Conservation (phyloP, 257 asterid species). For the Solanum corneliomulleri region DNA sequence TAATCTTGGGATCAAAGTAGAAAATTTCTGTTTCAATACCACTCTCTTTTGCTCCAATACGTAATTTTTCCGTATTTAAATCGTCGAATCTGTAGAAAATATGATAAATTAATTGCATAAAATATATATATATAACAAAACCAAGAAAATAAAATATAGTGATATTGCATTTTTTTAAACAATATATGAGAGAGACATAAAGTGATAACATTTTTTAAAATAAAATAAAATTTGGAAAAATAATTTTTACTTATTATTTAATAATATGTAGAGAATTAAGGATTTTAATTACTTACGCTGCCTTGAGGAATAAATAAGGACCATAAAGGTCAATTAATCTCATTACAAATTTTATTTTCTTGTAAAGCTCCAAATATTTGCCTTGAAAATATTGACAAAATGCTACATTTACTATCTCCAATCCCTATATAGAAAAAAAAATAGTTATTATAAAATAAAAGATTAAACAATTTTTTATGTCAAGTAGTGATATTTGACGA, state of each 20-base stretch:
- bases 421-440: slow-evolving; percentile 29
- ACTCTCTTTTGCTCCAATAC: slow-evolving; percentile 28
- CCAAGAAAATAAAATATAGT: neutral
- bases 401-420: slow-evolving; percentile 48
- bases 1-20: slow-evolving; percentile 59
- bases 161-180: neutral
- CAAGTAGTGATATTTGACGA: neutral
- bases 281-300: slow-evolving; percentile 45
- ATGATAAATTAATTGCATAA: neutral
- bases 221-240: neutral
- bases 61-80: slow-evolving; percentile 54
- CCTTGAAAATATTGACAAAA: slow-evolving; percentile 63
- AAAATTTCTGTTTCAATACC: slow-evolving; percentile 26
- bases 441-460: neutral
- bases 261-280: neutral
- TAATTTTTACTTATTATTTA: neutral
- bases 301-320: slow-evolving; percentile 75
- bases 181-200: neutral
- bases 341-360: slow-evolving; percentile 54
- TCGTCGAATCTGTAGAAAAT: slow-evolving; percentile 59
- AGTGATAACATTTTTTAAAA: neutral
- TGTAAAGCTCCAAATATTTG: slow-evolving; percentile 24
- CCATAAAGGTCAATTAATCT: slow-evolving; percentile 63
- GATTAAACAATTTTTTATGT: neutral
- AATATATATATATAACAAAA: neutral